These are phyloP conservation scores for Anacardium occidentale DNA, from an alignment of 345 rosid species.

Conservation along the genomic window DNA sequence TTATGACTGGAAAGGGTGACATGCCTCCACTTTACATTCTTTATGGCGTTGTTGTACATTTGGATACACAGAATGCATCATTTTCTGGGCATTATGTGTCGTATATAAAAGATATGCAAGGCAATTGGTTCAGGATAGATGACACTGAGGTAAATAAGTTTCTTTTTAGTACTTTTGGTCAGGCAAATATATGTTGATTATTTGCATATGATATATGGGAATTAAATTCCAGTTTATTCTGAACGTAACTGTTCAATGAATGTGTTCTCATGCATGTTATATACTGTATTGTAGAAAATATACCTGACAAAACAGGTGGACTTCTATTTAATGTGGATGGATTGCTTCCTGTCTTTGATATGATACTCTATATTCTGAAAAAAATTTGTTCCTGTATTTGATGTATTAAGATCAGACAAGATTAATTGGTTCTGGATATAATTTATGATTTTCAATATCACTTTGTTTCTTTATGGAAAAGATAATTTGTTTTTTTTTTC, in stretches of 20 bases:
- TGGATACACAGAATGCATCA: conserved; percentile 79
- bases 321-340: not conserved
- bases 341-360: not conserved
- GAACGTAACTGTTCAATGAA: not conserved
- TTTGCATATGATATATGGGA: not conserved
- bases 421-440: not conserved
- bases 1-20: conserved; percentile 68
- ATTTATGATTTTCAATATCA: not conserved
- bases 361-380: not conserved
- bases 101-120: conserved; percentile 66
- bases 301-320: not conserved
- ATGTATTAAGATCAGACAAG: not conserved
- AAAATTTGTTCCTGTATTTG: not conserved
- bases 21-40: conserved; percentile 75
- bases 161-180: not conserved
- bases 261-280: not conserved
- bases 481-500: too few relatives aligned
- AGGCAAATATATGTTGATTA: not conserved
- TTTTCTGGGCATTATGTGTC: conserved; percentile 85
- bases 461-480: not conserved
- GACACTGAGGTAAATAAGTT: conserved; percentile 61
- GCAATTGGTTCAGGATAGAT: conserved; percentile 76
- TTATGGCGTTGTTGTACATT: conserved; percentile 78
- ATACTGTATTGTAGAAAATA: not conserved
- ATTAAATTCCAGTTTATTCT: not conserved